Evolutionary conservation across 106 monocot species (phyloP), one percentile per base, ranked within the genome.

Genomic region (Amphibolis antarctica): DNA sequence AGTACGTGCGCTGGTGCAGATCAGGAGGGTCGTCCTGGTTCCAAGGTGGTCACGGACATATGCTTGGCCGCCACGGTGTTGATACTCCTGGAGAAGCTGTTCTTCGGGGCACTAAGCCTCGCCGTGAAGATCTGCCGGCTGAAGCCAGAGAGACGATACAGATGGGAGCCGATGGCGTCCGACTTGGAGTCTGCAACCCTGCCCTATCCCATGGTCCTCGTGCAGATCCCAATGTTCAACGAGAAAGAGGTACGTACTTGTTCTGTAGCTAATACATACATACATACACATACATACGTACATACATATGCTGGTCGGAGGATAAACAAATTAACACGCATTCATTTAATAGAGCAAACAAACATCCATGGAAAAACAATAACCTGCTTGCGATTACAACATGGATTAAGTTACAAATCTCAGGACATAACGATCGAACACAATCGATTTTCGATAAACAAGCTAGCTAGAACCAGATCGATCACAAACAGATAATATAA

Each of bases 151-250:
- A 57, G 26, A 64, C 29, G 64, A 22, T 72, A 72, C 56, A 64
- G 23, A 15, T 72, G 72, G 64, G 72, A 72, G 55, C 55, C 72
- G 55, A 65, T 72, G 18, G 19, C 21, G 46, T 50, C 55, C 5
- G 72, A 72, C 20, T 18, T 58, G 46, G 64, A 72, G 64, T 17
- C 64, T 42, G 72, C 64, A 15, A 48, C 56, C 46, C 3, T 46
- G n/a, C 46, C 45, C 27, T 65, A 65, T 25, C 72, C 72, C 13
- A 56, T 72, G 72, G 57, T 72, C 4, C 64, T 72, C 12, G 57
- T 72, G 29, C 72, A 72, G 44, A 72, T 72, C 21, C 72, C 72
- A 44, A 72, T 72, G 72, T 72, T 56, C 72, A 72, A 72, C 45
- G 72, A 72, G 55, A 65, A 64, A 15, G 72, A 72, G 64, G 56